A percentile compares a stretch with the other conserved stretches of the same genome.
These are phyloP conservation scores for Aspergillus sp. DNA, from an alignment of 2,329 filamentous ascomycete species.

Conservation along the genomic window DNA sequence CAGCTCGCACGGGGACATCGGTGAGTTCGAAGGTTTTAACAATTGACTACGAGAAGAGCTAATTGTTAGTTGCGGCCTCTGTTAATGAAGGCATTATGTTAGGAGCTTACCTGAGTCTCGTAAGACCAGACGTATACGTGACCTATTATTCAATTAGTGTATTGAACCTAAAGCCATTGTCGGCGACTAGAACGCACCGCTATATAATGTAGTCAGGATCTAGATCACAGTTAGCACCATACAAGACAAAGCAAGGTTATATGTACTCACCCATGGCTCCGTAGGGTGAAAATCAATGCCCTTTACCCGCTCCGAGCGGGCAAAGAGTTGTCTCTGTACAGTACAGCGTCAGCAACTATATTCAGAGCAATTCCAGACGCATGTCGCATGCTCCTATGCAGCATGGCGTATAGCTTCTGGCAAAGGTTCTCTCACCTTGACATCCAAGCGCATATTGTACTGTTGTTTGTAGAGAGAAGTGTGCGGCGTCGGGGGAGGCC, in stretches of 20 bases:
- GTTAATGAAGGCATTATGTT: neutral
- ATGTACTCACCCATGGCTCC: conserved; percentile 73
- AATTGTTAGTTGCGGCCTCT: conserved; percentile 9
- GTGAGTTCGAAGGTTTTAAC: conserved; percentile 99
- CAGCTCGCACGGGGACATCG: conserved; percentile 93
- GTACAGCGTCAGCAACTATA: conserved; percentile 32
- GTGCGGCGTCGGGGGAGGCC: conserved; percentile 29
- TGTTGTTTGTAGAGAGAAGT: conserved; percentile 21
- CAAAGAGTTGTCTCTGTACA: conserved; percentile 68
- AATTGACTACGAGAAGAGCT: conserved; percentile 54
- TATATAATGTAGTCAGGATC: conserved; percentile 90
- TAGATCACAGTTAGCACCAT: conserved; percentile 23
- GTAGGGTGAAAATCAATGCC: conserved; percentile 95
- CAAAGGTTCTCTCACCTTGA: conserved; percentile 45
- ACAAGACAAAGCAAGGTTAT: conserved; percentile 1
- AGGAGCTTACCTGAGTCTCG: conserved; percentile 63
- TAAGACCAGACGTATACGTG: conserved; percentile 99
- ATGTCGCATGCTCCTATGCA: conserved; percentile 1
- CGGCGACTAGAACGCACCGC: conserved; percentile 55
- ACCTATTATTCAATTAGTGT: conserved; percentile 48
- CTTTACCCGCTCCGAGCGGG: conserved; percentile 92
- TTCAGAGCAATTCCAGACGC: conserved; percentile 1
- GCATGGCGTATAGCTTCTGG: neutral
- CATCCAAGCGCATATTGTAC: conserved; percentile 52
- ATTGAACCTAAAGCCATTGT: conserved; percentile 6